Percentiles rank a stretch among this genome's conserved stretches.
Conservation (phyloP, 441 rosid genomes). For the Pelargonium australe region DNA sequence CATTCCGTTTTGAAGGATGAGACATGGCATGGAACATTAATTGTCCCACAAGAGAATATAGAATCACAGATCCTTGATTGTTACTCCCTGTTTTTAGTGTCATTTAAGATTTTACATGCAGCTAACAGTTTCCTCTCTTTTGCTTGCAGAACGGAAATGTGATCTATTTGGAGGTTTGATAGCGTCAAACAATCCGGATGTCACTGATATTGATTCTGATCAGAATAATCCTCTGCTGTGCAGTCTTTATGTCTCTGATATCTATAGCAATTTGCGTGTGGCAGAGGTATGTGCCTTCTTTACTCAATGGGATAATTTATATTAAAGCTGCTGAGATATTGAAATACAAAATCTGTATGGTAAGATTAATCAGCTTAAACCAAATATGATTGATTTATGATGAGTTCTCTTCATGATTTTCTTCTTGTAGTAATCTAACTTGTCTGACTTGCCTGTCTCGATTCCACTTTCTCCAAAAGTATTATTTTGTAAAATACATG, state of each 20-base stretch:
- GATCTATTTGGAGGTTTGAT: slow-evolving; percentile 25
- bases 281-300: slow-evolving; percentile 51
- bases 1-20: slow-evolving; percentile 6
- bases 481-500: too few relatives aligned
- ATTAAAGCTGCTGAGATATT: neutral
- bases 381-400: neutral
- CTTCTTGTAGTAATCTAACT: too few relatives aligned
- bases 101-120: slow-evolving; percentile 1
- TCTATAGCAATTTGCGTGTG: slow-evolving; percentile 49
- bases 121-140: slow-evolving; percentile 21
- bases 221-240: slow-evolving; percentile 55
- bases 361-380: neutral
- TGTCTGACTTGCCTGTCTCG: too few relatives aligned
- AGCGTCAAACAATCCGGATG: slow-evolving; percentile 31
- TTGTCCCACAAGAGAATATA: too few relatives aligned
- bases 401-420: neutral
- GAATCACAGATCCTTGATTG: too few relatives aligned
- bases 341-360: neutral
- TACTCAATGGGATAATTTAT: neutral
- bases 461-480: too few relatives aligned
- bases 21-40: neutral
- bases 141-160: slow-evolving; percentile 35
- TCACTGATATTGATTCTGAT: slow-evolving; percentile 51
- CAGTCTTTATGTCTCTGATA: slow-evolving; percentile 59
- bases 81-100: too few relatives aligned